Evolutionary conservation across 1,139 yeast species (phyloP).

Genomic region (Nakaseomyces sp.): DNA sequence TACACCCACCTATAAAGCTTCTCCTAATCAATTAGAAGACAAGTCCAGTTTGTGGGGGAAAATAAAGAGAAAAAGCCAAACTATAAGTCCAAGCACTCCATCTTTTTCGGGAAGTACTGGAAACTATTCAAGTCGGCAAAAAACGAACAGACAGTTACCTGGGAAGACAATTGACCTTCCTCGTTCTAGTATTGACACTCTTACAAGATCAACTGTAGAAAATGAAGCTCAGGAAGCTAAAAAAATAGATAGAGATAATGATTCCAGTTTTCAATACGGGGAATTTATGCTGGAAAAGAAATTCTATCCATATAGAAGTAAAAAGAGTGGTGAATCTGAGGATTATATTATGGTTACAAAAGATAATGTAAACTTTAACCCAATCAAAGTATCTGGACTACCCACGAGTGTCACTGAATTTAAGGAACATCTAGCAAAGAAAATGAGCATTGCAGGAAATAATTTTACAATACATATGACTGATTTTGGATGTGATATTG

Average conservation of each 20-base stretch:
- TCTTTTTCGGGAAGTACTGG: background rate
- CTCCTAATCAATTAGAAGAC: slow-evolving; percentile 17
- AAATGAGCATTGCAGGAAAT: slow-evolving; percentile 36
- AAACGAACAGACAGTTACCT: background rate
- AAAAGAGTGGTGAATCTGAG: slow-evolving; percentile 16
- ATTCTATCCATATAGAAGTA: slow-evolving; percentile 31
- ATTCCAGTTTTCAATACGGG: background rate
- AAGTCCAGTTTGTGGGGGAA: slow-evolving; percentile 27
- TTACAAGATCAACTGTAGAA: background rate
- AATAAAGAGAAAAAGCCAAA: slow-evolving; percentile 24
- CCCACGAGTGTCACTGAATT: slow-evolving; percentile 32
- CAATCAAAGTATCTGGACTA: slow-evolving; percentile 36
- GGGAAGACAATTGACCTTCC: background rate
- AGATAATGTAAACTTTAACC: slow-evolving; percentile 47
- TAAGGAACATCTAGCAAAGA: slow-evolving; percentile 35
- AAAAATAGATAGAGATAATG: background rate
- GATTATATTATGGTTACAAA: slow-evolving; percentile 46
- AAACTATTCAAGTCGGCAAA: background rate
- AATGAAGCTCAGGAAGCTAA: background rate
- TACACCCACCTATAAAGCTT: slow-evolving; percentile 11
- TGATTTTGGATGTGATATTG: slow-evolving; percentile 58
- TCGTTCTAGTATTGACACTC: background rate
- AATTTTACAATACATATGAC: slow-evolving; percentile 57
- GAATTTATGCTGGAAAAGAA: slow-evolving; percentile 28
- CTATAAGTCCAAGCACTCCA: slow-evolving; percentile 7